A percentile compares a stretch with the other conserved stretches of the same genome.
Evolutionary conservation across 352 stramenopile genomes (phyloP).

Genomic region (Aphanomyces invadans): DNA sequence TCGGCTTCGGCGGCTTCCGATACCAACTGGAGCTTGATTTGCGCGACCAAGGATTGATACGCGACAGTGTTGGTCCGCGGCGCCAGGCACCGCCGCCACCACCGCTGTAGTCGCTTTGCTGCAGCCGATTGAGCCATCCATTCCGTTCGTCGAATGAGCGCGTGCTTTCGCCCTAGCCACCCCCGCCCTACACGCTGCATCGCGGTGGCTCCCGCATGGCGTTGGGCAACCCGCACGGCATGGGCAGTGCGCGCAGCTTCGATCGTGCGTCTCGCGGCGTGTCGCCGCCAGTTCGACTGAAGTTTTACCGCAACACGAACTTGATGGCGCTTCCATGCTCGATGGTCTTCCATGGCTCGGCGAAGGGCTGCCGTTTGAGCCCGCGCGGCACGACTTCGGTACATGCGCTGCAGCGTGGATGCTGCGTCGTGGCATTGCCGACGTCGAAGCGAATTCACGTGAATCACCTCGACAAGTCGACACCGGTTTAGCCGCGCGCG

Average conservation of each 20-base stretch:
- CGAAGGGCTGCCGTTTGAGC: slow-evolving; percentile 44
- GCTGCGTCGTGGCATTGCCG: slow-evolving; percentile 47
- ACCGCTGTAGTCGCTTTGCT: slow-evolving; percentile 43
- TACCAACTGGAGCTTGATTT: slow-evolving; percentile 41
- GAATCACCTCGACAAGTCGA: slow-evolving; percentile 64
- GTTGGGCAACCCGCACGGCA: slow-evolving; percentile 28
- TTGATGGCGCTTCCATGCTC: slow-evolving; percentile 31
- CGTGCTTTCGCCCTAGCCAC: slow-evolving; percentile 47
- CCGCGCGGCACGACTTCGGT: slow-evolving; percentile 44
- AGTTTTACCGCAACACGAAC: slow-evolving; percentile 42
- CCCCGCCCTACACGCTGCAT: slow-evolving; percentile 67
- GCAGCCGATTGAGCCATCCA: slow-evolving; percentile 34
- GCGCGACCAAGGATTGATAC: slow-evolving; percentile 41
- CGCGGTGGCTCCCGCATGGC: slow-evolving; percentile 44
- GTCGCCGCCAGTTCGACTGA: slow-evolving; percentile 59
- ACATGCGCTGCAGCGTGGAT: slow-evolving; percentile 48
- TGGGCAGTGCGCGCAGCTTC: slow-evolving; percentile 31
- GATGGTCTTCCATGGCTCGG: slow-evolving; percentile 39
- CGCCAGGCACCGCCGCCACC: slow-evolving; percentile 40
- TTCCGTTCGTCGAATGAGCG: slow-evolving; percentile 33
- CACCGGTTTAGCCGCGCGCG: slow-evolving; percentile 55
- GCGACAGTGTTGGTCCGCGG: slow-evolving; percentile 37
- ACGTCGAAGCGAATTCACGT: slow-evolving; percentile 47
- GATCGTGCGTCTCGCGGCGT: slow-evolving; percentile 37
- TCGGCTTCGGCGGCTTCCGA: slow-evolving; percentile 40